A percentile compares a stretch with the other conserved stretches of the same genome.
Evolutionary conservation across 257 asterid species (phyloP).

Genomic region (Coffea eugenioides): DNA sequence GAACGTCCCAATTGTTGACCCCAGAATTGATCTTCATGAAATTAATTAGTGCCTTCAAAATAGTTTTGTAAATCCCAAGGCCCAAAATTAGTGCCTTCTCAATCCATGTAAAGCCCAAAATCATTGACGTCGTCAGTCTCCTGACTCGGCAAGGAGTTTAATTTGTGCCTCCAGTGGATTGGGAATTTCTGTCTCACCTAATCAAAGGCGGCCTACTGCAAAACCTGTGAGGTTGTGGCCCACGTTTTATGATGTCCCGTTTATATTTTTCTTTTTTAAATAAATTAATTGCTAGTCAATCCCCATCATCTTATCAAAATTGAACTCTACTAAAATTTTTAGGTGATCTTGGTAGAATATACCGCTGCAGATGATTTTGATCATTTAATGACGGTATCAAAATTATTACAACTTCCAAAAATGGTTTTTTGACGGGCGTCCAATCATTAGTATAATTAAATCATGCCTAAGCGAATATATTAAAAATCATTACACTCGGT

Average conservation of each 20-base stretch:
- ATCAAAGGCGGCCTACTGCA: too few species aligned
- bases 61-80: not conserved
- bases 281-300: too few species aligned
- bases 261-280: too few species aligned
- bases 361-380: not conserved
- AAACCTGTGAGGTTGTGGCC: too few species aligned
- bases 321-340: too few species aligned
- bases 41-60: not conserved
- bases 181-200: not conserved
- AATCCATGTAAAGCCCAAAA: not conserved
- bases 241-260: too few species aligned
- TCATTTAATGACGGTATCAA: not conserved
- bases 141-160: not conserved
- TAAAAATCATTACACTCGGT: too few species aligned
- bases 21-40: not conserved
- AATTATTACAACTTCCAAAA: not conserved
- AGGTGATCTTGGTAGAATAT: too few species aligned
- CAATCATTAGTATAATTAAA: too few species aligned
- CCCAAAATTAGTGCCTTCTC: not conserved
- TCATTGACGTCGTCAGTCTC: not conserved
- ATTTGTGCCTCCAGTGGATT: not conserved
- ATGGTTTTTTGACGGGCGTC: too few species aligned
- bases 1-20: not conserved
- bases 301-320: too few species aligned
- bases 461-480: too few species aligned